Evolutionary conservation across 306 rosid species (phyloP), one percentile per base, ranked within the genome.

Genomic region (Fragaria vesca): DNA sequence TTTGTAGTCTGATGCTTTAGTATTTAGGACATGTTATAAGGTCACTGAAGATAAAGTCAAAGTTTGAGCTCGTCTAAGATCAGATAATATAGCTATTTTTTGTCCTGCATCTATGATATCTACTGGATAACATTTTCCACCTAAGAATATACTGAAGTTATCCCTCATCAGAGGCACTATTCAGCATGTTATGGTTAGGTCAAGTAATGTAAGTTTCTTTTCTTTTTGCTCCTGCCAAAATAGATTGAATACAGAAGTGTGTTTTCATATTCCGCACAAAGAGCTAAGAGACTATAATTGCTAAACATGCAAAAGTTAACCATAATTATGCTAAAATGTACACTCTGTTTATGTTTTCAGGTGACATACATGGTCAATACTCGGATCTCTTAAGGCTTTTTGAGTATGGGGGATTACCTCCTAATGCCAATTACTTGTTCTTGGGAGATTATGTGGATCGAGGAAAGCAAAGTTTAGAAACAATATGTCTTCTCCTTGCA

Each of bases 381-480:
- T 91, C 93, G 20, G 98, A 94, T 86, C 98, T 94, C 52, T 81
- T 94, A 45, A 85, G 98, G 94, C 95, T 94, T 75, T 94, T 94
- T 36, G 98, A 94, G 87, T 87, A 92, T 15, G 98, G 98, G 38
- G 97, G 98, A 81, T 85, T 94, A 28, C 98, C 98, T 76, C 98
- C 98, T 17, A 82, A 87, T 72, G 88, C 97, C 74, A 94, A 94
- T 87, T 94, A 94, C 88, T 86, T 94, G 65, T 94, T 94, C 84
- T 85, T 94, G 86, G 98, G 98, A 69, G 98, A 94, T 85, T 94
- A 94, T 77, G 98, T 94, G 74, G 97, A 94, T 79, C 92, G 98
- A 54, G 98, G 98, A 83, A 92, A 90, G 79, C 98, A 94, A 76
- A 94, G 98, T 81, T 81, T 94, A 57, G 97, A 94, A 84, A 92